These are phyloP conservation scores for Trichoderma sp. DNA, from an alignment of 2,329 filamentous ascomycete genomes.

Conservation along the genomic window DNA sequence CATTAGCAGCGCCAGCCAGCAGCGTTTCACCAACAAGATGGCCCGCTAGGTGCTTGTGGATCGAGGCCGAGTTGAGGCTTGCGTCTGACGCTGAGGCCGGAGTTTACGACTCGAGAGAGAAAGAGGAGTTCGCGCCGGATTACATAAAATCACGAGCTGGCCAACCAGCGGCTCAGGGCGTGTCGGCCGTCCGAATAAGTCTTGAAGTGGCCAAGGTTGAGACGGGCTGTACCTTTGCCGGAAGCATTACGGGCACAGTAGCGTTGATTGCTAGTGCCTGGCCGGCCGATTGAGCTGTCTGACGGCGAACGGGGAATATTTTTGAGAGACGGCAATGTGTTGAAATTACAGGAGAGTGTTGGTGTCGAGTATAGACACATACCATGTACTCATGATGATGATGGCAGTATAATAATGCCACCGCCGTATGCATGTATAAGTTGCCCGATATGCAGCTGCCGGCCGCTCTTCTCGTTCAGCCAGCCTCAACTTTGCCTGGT, in stretches of 20 bases:
- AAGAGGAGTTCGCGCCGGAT: conserved; percentile 4
- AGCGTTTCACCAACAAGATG: conserved; percentile 16
- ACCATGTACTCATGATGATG: no score
- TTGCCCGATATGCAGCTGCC: no score
- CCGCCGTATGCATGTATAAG: no score
- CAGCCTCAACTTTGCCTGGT: no score
- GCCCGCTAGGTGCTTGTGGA: conserved; percentile 1
- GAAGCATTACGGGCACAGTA: background rate
- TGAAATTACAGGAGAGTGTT: background rate
- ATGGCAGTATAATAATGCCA: no score
- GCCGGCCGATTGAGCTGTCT: background rate
- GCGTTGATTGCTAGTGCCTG: background rate
- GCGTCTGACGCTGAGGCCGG: conserved; percentile 3
- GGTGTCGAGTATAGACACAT: background rate
- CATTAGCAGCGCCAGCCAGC: background rate
- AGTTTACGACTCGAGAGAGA: background rate
- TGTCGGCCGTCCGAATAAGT: background rate
- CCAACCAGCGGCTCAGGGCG: background rate
- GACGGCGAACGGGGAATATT: background rate
- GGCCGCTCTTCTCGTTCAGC: background rate
- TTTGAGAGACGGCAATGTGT: background rate
- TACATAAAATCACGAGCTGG: background rate
- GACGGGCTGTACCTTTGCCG: background rate
- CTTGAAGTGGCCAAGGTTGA: background rate
- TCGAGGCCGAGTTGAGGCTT: conserved; percentile 14